Base-by-base conservation (phyloP, 2,329 filamentous ascomycete species). In the Triangularia verruculosa region DNA sequence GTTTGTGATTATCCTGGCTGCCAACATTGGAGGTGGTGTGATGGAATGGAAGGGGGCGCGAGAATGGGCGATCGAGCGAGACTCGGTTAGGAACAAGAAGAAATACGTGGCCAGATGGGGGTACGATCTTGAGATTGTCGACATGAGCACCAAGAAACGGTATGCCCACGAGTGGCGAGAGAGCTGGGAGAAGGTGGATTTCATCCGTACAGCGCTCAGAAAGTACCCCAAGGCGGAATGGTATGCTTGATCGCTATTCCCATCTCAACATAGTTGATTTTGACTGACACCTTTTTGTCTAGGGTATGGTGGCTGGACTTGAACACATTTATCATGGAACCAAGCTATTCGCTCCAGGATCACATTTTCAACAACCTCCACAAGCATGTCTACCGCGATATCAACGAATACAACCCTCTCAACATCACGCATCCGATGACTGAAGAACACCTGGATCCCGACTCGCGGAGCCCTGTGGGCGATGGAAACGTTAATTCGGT, bases 301-400 rank as follows among this genome's bases (percentile, higher is more conserved):
- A 97, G 93, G 93, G 95, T 99, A 73, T 99, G 95, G 95, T 99
- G 95, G 94, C 83, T 99, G 63, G 95, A 99, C 76, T 86, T 98
- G 43, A 96, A 97, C 79, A 99, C 95, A 2, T 96, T 94, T 78
- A 89, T 99, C 76, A 99, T 99, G 95, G 95, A 99, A 74, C 92
- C 93, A 3, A 89, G 87, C 20, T 92, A 93, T 76, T 97, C 94
- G 9, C 83, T 99, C 20, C 93, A 98, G 75, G 83, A 84, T 52
- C 94, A 99, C 76, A 86, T 99, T 71, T 97, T 99, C 82, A 87
- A 93, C 76, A 78, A 91, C 66, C 84, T 99, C 56, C 81, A 83
- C 59, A 81, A 85, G 56, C 84, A 89, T 70, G 88, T 91, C 15
- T 97, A 98, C 79, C 92, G 95, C 72, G 94, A 99, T 75, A 97